Evolutionary conservation across 2,329 filamentous ascomycete genomes (phyloP), one percentile per base, ranked within the genome.

Genomic region (Epichloe bromicola): DNA sequence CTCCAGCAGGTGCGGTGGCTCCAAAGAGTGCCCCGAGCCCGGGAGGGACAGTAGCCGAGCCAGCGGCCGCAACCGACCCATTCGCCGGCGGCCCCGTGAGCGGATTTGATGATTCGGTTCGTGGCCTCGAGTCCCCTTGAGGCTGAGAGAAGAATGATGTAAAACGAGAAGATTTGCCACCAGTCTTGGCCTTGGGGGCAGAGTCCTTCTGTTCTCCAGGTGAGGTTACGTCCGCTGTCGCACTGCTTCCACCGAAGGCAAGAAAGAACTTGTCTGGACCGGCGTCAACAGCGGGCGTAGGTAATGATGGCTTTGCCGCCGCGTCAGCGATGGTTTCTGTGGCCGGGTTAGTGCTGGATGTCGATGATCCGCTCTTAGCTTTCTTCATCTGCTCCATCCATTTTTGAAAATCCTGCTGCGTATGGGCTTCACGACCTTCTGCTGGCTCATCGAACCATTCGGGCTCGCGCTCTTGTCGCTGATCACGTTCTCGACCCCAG

Each of bases 321-420:
- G 66, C 62, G 53, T 78, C 76, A 40, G 63, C 55, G 15, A 62
- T 60, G 20, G 67, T 59, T 33, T 67, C 70, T 17, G 66, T 52
- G 43, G 66, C 60, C 17, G 68, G 60, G 4, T 64, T 51, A 37
- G 60, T 54, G 14, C 59, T 53, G 5, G 67, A 59, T 46, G 58
- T 30, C 19, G 53, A 45, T 17, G 51, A 50, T 38, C 49, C 65
- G 53, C 63, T 69, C 59, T 74, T 79, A 55, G 79, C 76, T 39
- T 82, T 82, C 66, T 86, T 91, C 88, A 94, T 94, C 56, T 77
- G 78, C 59, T 94, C 88, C 75, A 95, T 95, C 82, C 91, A 96
- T 58, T 87, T 87, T 69, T 94, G 85, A 66, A 96, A 94, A 58
- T 96, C 90, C 62, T 94, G 89, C 60, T 88, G 84, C 1, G 89